Base-by-base conservation (phyloP, 495 filamentous ascomycete species). In the Podospora bellae-mahoneyi region DNA sequence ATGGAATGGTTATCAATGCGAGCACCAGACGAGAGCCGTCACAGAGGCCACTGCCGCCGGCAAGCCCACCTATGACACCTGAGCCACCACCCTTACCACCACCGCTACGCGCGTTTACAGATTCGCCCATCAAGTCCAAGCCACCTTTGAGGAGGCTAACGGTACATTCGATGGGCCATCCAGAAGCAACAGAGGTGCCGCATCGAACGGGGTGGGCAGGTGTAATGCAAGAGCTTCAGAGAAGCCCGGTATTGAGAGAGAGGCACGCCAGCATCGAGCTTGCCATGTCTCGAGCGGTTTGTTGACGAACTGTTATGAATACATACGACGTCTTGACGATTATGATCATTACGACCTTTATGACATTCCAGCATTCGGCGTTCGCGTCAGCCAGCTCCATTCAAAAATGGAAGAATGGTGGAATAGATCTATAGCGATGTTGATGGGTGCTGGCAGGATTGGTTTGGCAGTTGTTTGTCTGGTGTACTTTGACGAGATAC, bases 201-300 rank as follows among this genome's bases (percentile, higher is more conserved):
- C 81, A 82, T 26, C 75, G 78, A 28, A 71, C 71, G 63, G 83
- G 83, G 39, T 86, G 84, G 84, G 81, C 79, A 5, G 84, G 84
- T 16, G 84, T 86, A 13, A 80, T 86, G 39, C 74, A 78, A 34
- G 84, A 86, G 64, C 71, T 86, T 19, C 84, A 86, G 69, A 79
- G 72, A 59, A 83, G 80, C 16, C 84, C 84, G 0, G 62, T 82
- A 65, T 77, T 86, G 74, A 80, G 80, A 30, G 80, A 82, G 65
- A 77, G 84, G 60, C 84, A 84, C 66, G 81, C 83, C 4, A 84
- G 80, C 20, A 82, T 85, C 69, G 84, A 86, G 71, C 74, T 72
- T 68, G 73, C 81, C 44, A 81, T 84, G 82, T 70, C 71, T 19
- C 70, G 68, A 18, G 62, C 69, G 18, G 66, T 69, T 26, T 75